Percentiles rank a stretch among this genome's conserved stretches.
phyloP scores from a whole-genome alignment of 2,329 filamentous ascomycete genomes.

The Phymatotrichopsis omnivora region DNA sequence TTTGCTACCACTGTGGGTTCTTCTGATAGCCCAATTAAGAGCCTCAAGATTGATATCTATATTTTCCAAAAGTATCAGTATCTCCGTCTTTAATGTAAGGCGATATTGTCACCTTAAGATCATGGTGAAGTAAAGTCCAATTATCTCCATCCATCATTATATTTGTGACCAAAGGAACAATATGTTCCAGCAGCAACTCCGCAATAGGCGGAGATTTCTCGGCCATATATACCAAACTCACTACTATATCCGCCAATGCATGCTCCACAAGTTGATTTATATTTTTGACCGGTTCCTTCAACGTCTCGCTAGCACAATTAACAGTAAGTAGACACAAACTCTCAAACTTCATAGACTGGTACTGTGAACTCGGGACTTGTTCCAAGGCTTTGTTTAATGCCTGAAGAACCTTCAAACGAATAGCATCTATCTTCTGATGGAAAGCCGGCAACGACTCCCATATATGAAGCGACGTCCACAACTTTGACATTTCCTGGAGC shows the following conservation, averaged over 20 bases:
- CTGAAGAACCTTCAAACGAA: conserved; percentile 20
- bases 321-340: conserved; percentile 22
- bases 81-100: not conserved
- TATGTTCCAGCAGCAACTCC: conserved; percentile 18
- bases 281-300: conserved; percentile 12
- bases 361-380: conserved; percentile 13
- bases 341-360: conserved; percentile 17
- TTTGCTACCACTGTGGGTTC: conserved; percentile 12
- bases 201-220: conserved; percentile 11
- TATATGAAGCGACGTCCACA: conserved; percentile 21
- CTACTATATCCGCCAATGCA: conserved; percentile 20
- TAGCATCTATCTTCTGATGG: conserved; percentile 12
- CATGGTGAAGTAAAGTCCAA: conserved; percentile 17
- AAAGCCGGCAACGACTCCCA: conserved; percentile 26
- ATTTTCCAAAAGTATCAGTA: conserved; percentile 1
- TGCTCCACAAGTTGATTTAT: conserved; percentile 13
- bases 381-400: conserved; percentile 20
- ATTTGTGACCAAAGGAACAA: conserved; percentile 16
- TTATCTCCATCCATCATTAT: conserved; percentile 6
- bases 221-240: conserved; percentile 18
- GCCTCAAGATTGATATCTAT: conserved; percentile 18
- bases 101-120: conserved; percentile 16
- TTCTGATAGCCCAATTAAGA: conserved; percentile 13
- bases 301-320: conserved; percentile 17
- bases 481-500: conserved; percentile 22